Base-by-base conservation (phyloP, 208 protist species). In the Acanthamoeba castellanii region DNA sequence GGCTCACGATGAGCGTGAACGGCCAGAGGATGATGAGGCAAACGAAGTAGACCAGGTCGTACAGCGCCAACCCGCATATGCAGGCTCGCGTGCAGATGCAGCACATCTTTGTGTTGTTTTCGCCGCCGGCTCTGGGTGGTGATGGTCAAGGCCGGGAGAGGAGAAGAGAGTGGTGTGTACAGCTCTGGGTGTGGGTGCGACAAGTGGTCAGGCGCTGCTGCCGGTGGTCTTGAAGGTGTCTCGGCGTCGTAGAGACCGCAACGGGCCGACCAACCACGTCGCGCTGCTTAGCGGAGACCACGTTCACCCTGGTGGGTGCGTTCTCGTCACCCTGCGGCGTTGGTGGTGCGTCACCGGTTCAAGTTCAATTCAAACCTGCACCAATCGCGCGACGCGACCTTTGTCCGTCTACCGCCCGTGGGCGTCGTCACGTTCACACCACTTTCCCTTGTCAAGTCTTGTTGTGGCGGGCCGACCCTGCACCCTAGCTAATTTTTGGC, bases 31-130 rank as follows among this genome's bases (percentile, higher is more conserved):
- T 85, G 16, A 85, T 50, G 47, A 85, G 13, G 47, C 76, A 57
- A 2, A 85, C 9, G 76, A 85, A 85, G 76, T 85, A 85, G 45
- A 85, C 13, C 11, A 85, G 76, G 76, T 85, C 76, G 76, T 85
- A 85, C 25, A 85, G 76, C 34, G 76, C 76, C 47, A 85, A 18
- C 76, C 45, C 76, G n/a, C 76, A 85, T 50, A 50, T 85, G 76
- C 76, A 85, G 76, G 45, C 34, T 2, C 76, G 47, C 34, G 76
- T 85, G 76, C 76, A 85, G 76, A 57, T 85, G 76, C 34, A 85
- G 45, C 76, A 85, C 76, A 85, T 85, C 25, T 66, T 27, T 66
- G 59, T 55, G 8, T 55, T 13, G 50, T 55, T 55, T 5, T 55
- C 50, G 50, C 50, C 13, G 8, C 13, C 5, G 50, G 13, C 8